Conservation (phyloP, 2,329 filamentous ascomycete genomes). For the Diplocarpon rosae region DNA sequence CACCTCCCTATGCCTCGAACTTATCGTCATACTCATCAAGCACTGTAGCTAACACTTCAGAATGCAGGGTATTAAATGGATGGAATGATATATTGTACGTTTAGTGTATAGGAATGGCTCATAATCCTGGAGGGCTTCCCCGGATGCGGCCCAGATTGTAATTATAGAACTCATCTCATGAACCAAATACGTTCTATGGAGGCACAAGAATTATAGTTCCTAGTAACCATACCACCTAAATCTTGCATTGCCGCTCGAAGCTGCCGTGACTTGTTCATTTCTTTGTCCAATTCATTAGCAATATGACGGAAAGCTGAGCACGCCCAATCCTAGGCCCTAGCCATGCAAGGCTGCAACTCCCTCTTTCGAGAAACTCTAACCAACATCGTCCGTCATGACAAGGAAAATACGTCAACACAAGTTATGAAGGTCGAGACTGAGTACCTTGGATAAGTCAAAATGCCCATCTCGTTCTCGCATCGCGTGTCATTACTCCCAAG, state of each 20-base stretch:
- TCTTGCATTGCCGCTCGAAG: too few species aligned
- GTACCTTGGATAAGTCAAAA: conserved; percentile 6
- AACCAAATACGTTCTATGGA: conserved; percentile 10
- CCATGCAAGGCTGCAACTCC: conserved; percentile 9
- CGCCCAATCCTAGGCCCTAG: background rate
- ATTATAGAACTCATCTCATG: conserved; percentile 27
- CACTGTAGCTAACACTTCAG: background rate
- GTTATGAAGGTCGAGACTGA: background rate
- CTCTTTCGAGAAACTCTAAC: background rate
- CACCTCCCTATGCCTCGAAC: background rate
- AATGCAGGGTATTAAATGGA: conserved; percentile 4
- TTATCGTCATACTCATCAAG: background rate
- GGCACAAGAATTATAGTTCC: background rate
- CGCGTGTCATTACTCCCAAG: conserved; percentile 17
- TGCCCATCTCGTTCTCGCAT: conserved; percentile 16
- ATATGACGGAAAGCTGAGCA: background rate
- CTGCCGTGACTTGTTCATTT: background rate
- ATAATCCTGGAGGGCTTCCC: conserved; percentile 10
- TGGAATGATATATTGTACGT: conserved; percentile 12
- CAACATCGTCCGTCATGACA: background rate
- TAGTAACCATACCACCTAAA: too few species aligned
- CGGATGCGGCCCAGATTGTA: conserved; percentile 23
- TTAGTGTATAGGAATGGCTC: conserved; percentile 18
- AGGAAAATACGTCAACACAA: background rate
- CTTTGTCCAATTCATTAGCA: background rate